Evolutionary conservation across 345 rosid species (phyloP), one percentile per base, ranked within the genome.

Genomic region (Citrus glauca): DNA sequence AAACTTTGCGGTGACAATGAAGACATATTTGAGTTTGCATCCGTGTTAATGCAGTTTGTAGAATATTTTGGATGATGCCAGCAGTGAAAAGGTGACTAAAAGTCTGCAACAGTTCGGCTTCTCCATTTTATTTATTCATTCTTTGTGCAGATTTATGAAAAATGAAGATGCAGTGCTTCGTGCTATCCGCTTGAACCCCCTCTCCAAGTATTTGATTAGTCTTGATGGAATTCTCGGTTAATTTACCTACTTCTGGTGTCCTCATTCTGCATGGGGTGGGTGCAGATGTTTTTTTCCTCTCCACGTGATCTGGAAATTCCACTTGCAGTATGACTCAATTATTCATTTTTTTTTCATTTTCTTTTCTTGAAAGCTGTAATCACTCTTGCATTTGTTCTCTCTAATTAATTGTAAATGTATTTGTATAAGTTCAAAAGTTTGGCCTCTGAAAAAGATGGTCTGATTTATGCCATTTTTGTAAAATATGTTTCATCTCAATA

Each of bases 351-450:
- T 42, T 57, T 13, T 24, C 60, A 25, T 61, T 73, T 69, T 11
- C 24, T 48, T 33, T 71, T 64, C 19, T 6, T 37, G 71, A 55
- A 48, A 66, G 75, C 48, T 82, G 79, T 71, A 78, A 55, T 67
- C 71, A 32, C 62, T 70, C 53, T 57, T 69, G 73, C 80, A 66
- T 83, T 77, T 55, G 56, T 72, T 65, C 75, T 61, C 71, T 72
- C 65, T 83, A 66, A 71, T 80, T 71, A 82, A 79, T 27, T 87
- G 91, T 87, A 89, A 81, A 87, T 87, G 75, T 76, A 73, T 76
- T 63, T 77, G 85, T 86, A 82, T 81, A 84, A 82, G 73, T 78
- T 84, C 68, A 72, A 71, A 69, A 66, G 17, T 33, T 38, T 73
- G 50, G 50, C 69, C 48, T 37, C 76, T 68, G 73, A 66, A 35